phyloP scores from a whole-genome alignment of 306 rosid species.

The Castanospermum australe region DNA sequence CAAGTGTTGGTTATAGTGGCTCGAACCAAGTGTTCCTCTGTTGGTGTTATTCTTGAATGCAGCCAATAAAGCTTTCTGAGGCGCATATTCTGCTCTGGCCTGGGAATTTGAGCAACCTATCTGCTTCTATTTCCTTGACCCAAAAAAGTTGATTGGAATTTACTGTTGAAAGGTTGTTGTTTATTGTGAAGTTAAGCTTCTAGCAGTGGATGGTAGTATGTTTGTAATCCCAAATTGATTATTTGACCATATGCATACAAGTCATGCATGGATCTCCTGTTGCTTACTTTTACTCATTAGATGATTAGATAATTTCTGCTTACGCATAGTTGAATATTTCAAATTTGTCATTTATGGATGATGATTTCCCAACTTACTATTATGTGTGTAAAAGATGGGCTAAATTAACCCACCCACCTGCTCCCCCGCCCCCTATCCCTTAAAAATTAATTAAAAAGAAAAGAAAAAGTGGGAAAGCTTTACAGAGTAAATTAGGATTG shows the following conservation, averaged over 20 bases:
- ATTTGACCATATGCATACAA: background rate
- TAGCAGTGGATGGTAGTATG: background rate
- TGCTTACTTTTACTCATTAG: background rate
- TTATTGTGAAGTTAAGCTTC: background rate
- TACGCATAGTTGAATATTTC: background rate
- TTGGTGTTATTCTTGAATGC: background rate
- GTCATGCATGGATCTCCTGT: background rate
- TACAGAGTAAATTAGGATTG: background rate
- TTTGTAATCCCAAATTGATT: background rate
- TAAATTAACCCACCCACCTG: background rate
- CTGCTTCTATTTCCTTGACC: background rate
- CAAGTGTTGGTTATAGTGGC: background rate
- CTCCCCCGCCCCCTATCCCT: background rate
- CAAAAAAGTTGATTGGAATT: background rate
- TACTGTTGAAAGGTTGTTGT: background rate
- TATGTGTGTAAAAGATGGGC: background rate
- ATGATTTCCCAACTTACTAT: background rate
- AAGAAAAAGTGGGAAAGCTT: background rate
- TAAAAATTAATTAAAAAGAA: background rate
- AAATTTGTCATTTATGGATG: background rate
- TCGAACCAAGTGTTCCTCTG: background rate
- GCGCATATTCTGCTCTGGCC: background rate
- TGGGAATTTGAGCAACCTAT: background rate
- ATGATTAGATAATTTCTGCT: background rate
- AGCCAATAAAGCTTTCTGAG: background rate